Base-by-base conservation (phyloP, 768 basidiomycete genomes). In the Cubamyces sp. region DNA sequence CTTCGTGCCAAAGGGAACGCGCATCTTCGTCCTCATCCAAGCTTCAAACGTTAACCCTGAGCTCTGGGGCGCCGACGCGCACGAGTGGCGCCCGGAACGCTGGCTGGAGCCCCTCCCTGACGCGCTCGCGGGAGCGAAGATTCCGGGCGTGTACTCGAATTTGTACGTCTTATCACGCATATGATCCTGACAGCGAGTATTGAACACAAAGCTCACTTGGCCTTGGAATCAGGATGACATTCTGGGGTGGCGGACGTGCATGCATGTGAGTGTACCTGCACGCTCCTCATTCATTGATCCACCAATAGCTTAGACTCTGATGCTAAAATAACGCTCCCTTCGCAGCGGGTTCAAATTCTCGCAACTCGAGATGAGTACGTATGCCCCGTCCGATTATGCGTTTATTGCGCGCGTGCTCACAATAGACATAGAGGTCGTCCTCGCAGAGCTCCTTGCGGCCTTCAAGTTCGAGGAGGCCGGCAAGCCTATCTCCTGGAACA, bases 261-360 rank as follows among this genome's bases (percentile, higher is more conserved):
- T 64, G 64, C 54, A 60, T 61, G 64, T 64, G 50, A 23, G 53
- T 47, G 4, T 2, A 19, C 39, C 45, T 43, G 45, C 19, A 14
- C 23, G 8, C n/a, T 9, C 12, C 16, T 25, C 26, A 19, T 21
- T 12, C 49, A 16, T 11, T 12, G 3, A 9, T 30, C 8, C 28
- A 8, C 8, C 28, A 8, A 8, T 34, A 34, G 34, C 34, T 5
- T 34, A 11, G 11, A 34, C 9, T 34, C 9, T 34, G 8, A 18
- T 18, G 14, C 19, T 47, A 23, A 39, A 5, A 2, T 16, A 18
- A 19, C 37, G 18, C 34, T 46, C 12, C 37, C 8, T 14, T 16
- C 34, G 5, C 61, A 78, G 75, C 37, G 79, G 79, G 46, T 80
- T 80, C 72, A 79, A 79, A 57, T 79, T 78, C 66, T 75, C 78